These are phyloP conservation scores for Diaporthe australafricana DNA, from an alignment of 2,329 filamentous ascomycete genomes.

Conservation along the genomic window DNA sequence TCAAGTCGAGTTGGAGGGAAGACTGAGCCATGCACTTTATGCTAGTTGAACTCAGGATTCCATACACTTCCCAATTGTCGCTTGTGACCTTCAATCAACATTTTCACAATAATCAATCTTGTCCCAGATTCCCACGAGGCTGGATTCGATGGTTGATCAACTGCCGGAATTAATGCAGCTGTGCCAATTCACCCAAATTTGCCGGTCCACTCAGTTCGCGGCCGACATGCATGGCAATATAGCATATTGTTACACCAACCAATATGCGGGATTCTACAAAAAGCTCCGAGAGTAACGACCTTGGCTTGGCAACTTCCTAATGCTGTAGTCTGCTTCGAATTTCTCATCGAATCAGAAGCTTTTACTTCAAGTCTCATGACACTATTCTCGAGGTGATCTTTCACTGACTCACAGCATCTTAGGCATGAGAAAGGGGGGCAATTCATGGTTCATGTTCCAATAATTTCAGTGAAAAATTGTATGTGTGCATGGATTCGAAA, in stretches of 20 bases:
- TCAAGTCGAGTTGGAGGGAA: background rate
- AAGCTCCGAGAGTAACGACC: background rate
- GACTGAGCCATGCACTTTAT: background rate
- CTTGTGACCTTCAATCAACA: background rate
- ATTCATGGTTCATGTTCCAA: too few species aligned
- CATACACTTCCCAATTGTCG: too few species aligned
- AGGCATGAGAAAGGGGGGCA: too few species aligned
- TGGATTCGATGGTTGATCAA: background rate
- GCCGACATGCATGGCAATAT: background rate
- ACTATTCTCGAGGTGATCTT: too few species aligned
- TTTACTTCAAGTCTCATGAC: background rate
- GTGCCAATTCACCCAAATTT: slow-evolving; percentile 11
- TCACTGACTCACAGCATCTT: too few species aligned
- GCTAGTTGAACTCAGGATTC: background rate
- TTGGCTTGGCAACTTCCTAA: background rate
- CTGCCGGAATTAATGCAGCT: slow-evolving; percentile 7
- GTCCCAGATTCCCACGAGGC: background rate
- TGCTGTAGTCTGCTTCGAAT: too few species aligned
- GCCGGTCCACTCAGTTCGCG: background rate
- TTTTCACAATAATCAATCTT: background rate
- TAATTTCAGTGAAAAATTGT: too few species aligned
- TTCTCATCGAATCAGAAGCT: background rate
- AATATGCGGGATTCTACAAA: background rate
- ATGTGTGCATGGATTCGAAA: too few species aligned
- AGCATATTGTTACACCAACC: background rate